Percentiles rank a stretch among this genome's conserved stretches.
These are phyloP conservation scores for Oligophagozyma castellii DNA, from an alignment of 1,139 yeast species.

Conservation along the genomic window DNA sequence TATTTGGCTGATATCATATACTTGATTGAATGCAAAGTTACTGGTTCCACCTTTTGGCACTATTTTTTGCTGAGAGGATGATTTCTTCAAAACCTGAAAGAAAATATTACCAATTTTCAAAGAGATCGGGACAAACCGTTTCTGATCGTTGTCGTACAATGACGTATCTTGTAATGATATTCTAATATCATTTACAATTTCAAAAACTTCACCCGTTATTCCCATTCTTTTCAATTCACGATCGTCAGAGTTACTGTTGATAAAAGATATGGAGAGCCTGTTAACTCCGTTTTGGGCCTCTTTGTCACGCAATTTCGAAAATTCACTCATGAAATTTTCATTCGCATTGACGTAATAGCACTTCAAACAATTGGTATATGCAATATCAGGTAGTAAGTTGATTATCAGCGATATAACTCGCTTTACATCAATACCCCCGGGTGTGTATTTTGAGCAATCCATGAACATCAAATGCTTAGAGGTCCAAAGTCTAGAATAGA, in stretches of 20 bases:
- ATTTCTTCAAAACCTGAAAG: conserved; percentile 38
- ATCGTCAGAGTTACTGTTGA: conserved; percentile 35
- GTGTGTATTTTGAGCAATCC: conserved; percentile 54
- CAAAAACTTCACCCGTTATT: conserved; percentile 29
- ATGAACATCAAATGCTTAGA: conserved; percentile 46
- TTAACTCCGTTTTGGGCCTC: conserved; percentile 11
- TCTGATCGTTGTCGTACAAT: conserved; percentile 31
- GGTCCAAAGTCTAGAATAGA: conserved; percentile 64
- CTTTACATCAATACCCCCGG: conserved; percentile 12
- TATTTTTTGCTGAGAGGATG: conserved; percentile 28
- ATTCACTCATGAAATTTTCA: conserved; percentile 28
- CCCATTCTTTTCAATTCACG: conserved; percentile 38
- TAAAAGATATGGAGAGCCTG: conserved; percentile 20
- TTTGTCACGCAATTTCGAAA: conserved; percentile 15
- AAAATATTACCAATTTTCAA: conserved; percentile 59
- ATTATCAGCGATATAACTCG: conserved; percentile 25
- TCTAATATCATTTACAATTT: conserved; percentile 38
- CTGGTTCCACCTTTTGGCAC: conserved; percentile 16
- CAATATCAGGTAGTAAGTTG: conserved; percentile 33
- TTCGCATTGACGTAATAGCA: conserved; percentile 53
- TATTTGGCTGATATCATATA: conserved; percentile 38
- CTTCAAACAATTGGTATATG: conserved; percentile 40
- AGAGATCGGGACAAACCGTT: conserved; percentile 39
- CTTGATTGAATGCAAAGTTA: conserved; percentile 35
- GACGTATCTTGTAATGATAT: conserved; percentile 29